A percentile compares a stretch with the other conserved stretches of the same genome.
These are phyloP conservation scores for Melocanna baccifera DNA, from an alignment of 176 grass and related monocot species.

Conservation along the genomic window DNA sequence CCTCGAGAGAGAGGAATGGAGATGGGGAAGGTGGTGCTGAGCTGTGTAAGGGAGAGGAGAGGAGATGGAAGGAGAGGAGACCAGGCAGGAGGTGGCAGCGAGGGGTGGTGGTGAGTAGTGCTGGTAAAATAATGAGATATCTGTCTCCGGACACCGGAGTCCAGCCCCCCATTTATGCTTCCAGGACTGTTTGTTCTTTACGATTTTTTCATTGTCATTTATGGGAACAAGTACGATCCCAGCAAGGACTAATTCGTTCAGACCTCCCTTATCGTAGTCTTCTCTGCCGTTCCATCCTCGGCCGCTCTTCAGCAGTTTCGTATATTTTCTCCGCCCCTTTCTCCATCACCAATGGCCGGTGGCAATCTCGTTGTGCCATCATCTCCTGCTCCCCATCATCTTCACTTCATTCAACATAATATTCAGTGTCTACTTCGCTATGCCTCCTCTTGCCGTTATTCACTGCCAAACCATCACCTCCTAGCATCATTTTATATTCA, in stretches of 20 bases:
- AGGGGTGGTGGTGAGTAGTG: neutral
- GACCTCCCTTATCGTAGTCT: no score
- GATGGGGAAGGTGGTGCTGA: conserved; percentile 4
- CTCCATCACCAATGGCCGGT: no score
- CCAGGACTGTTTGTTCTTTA: conserved; percentile 25
- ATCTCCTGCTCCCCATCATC: no score
- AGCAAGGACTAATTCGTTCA: neutral
- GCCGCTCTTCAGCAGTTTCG: no score
- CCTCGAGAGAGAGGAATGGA: neutral
- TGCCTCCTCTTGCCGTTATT: no score
- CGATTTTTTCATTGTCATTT: neutral
- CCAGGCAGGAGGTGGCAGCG: neutral
- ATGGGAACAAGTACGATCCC: neutral
- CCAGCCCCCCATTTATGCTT: conserved; percentile 15
- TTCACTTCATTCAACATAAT: no score
- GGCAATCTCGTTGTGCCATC: no score
- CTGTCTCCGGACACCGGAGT: conserved; percentile 13
- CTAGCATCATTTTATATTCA: no score
- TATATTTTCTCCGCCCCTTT: no score
- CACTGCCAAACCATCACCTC: no score
- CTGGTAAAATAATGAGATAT: conserved; percentile 31
- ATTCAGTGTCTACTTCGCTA: no score
- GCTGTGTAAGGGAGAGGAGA: neutral
- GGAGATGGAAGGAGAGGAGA: neutral
- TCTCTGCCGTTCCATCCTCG: no score